Evolutionary conservation across 768 basidiomycete genomes (phyloP).

Genomic region (Lentinula detonsa): DNA sequence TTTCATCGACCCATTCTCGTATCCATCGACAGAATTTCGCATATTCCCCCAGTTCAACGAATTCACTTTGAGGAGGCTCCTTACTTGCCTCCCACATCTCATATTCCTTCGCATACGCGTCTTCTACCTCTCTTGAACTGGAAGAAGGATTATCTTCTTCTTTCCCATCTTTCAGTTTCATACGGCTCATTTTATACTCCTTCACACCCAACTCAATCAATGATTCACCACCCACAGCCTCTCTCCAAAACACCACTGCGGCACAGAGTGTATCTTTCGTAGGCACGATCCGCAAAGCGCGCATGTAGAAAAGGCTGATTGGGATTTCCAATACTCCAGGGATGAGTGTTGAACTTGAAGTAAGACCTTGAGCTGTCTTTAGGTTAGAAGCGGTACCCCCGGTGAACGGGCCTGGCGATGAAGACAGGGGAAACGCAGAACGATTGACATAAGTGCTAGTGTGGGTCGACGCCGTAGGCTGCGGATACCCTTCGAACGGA

Average conservation of each 20-base stretch:
- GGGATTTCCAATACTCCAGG: slow-evolving; percentile 1
- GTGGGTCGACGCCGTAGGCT: not conserved
- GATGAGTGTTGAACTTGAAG: not conserved
- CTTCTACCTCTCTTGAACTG: not conserved
- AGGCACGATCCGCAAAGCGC: not conserved
- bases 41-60: not conserved
- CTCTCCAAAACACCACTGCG: slow-evolving; percentile 5
- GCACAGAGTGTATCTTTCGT: slow-evolving; percentile 1
- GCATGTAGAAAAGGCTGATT: not conserved
- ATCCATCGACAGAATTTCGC: slow-evolving; percentile 3
- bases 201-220: not conserved
- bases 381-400: too few relatives aligned
- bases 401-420: not conserved
- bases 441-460: too few relatives aligned
- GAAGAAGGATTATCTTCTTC: not conserved
- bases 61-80: not conserved
- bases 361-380: not conserved
- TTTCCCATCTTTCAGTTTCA: not conserved
- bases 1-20: slow-evolving; percentile 2
- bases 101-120: not conserved
- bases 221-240: not conserved
- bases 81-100: not conserved
- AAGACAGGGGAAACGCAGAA: not conserved
- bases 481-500: slow-evolving; percentile 3
- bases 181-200: not conserved